These are phyloP conservation scores for Elongisporangium prolatum DNA, from an alignment of 352 stramenopile genomes.

Conservation along the genomic window DNA sequence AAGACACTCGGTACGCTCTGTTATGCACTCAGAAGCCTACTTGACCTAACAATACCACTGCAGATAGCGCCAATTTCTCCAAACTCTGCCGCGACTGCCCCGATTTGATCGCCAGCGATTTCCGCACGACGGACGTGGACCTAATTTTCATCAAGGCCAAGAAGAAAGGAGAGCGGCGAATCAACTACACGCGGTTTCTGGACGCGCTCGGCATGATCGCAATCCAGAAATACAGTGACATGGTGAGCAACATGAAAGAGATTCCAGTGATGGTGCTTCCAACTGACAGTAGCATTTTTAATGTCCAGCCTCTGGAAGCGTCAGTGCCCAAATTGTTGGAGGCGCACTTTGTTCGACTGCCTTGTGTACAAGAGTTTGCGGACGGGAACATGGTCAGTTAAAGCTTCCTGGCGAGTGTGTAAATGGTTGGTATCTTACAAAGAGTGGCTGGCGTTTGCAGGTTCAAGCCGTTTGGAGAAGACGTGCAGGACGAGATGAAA, in stretches of 20 bases:
- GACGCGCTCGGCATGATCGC: constrained; percentile 84
- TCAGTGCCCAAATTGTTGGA: constrained; percentile 68
- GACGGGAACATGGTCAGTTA: constrained; percentile 41
- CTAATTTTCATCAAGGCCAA: constrained; percentile 86
- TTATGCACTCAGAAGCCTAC: not conserved
- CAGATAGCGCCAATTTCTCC: constrained; percentile 83
- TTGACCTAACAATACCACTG: not conserved
- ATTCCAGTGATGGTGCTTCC: not conserved
- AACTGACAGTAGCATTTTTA: constrained; percentile 2
- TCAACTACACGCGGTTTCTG: constrained; percentile 83
- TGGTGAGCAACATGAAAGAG: constrained; percentile 30
- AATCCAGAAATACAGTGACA: constrained; percentile 69
- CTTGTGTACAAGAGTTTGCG: constrained; percentile 59
- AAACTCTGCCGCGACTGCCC: constrained; percentile 82
- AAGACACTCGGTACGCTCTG: constrained; percentile 50
- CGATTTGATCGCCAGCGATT: constrained; percentile 41
- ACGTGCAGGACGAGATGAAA: constrained; percentile 37
- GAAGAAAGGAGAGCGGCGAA: constrained; percentile 78
- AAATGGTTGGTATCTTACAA: not conserved
- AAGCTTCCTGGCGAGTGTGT: not conserved
- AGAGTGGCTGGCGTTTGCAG: constrained; percentile 12
- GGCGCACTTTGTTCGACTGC: constrained; percentile 51
- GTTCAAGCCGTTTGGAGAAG: constrained; percentile 66
- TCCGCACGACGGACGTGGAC: constrained; percentile 78
- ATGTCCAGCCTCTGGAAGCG: constrained; percentile 37